Evolutionary conservation across 2,329 filamentous ascomycete genomes (phyloP).

Genomic region (Fusarium piperis): DNA sequence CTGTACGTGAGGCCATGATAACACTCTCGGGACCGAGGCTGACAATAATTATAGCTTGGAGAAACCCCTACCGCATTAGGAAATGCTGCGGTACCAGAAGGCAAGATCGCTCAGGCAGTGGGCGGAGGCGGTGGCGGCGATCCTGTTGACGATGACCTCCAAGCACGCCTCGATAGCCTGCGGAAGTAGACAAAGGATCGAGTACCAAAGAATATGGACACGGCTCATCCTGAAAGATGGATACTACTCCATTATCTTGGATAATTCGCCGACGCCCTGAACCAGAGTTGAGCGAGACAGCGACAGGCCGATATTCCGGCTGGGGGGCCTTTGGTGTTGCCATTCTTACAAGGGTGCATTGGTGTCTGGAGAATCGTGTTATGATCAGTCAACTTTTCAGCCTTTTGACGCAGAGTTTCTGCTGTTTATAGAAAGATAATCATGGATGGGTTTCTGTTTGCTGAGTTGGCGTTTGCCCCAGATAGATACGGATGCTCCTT

Average conservation of each 20-base stretch:
- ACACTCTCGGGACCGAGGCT: conserved; percentile 41
- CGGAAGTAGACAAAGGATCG: conserved; percentile 57
- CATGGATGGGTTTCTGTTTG: neutral
- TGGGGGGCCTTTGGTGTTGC: conserved; percentile 15
- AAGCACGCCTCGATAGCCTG: conserved; percentile 91
- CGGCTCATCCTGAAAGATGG: neutral
- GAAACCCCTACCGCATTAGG: conserved; percentile 90
- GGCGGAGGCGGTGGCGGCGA: conserved; percentile 66
- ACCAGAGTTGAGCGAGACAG: neutral
- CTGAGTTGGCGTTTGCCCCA: neutral
- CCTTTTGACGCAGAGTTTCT: conserved; percentile 10
- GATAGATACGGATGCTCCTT: neutral
- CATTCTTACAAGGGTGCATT: conserved; percentile 36
- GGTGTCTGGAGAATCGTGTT: conserved; percentile 40
- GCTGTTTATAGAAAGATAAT: conserved; percentile 31
- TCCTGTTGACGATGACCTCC: conserved; percentile 88
- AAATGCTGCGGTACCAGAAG: conserved; percentile 75
- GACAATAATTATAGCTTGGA: conserved; percentile 71
- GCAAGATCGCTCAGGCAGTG: conserved; percentile 86
- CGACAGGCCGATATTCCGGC: neutral
- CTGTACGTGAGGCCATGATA: conserved; percentile 66
- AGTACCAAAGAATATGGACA: neutral
- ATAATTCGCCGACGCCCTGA: neutral
- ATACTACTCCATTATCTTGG: neutral
- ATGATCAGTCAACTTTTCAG: conserved; percentile 30